phyloP scores from a whole-genome alignment of 2,329 filamentous ascomycete genomes.

The Nectriaceae sp. region DNA sequence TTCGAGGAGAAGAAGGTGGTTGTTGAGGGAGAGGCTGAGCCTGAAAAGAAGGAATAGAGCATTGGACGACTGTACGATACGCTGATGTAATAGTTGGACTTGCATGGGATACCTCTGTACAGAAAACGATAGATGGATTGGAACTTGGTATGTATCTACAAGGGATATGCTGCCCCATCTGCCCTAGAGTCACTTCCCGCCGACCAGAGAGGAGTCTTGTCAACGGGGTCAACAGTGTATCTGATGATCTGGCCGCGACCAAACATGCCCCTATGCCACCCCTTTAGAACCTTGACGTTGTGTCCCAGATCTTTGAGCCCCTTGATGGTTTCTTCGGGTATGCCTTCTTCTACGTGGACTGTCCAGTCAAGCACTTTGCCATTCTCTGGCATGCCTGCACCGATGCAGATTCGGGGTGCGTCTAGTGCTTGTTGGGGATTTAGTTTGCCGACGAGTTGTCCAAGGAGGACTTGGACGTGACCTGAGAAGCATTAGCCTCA shows the following conservation, averaged over 20 bases:
- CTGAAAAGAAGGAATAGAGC: constrained; percentile 36
- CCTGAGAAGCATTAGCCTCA: constrained; percentile 34
- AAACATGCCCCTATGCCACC: constrained; percentile 68
- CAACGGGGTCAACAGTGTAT: constrained; percentile 68
- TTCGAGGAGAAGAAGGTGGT: constrained; percentile 92
- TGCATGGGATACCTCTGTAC: constrained; percentile 28
- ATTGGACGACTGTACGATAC: constrained; percentile 25
- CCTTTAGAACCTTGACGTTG: constrained; percentile 67
- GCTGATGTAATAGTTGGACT: constrained; percentile 25
- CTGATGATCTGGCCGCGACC: constrained; percentile 87
- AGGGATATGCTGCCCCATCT: constrained; percentile 71
- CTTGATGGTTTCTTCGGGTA: constrained; percentile 66
- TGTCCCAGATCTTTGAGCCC: constrained; percentile 74
- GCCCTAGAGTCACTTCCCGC: constrained; percentile 86
- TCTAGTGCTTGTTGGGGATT: constrained; percentile 89
- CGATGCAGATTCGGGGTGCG: constrained; percentile 87
- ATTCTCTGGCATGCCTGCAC: constrained; percentile 67
- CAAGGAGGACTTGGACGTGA: constrained; percentile 89
- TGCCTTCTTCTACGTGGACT: constrained; percentile 83
- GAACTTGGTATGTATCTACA: constrained; percentile 21
- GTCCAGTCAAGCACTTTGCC: constrained; percentile 60
- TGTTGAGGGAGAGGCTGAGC: constrained; percentile 50
- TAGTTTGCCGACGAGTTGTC: constrained; percentile 80
- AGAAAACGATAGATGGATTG: constrained; percentile 10
- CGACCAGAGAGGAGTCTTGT: constrained; percentile 75